Base-by-base conservation (phyloP, 2,329 filamentous ascomycete species). In the Ceratocystis alfenasii region DNA sequence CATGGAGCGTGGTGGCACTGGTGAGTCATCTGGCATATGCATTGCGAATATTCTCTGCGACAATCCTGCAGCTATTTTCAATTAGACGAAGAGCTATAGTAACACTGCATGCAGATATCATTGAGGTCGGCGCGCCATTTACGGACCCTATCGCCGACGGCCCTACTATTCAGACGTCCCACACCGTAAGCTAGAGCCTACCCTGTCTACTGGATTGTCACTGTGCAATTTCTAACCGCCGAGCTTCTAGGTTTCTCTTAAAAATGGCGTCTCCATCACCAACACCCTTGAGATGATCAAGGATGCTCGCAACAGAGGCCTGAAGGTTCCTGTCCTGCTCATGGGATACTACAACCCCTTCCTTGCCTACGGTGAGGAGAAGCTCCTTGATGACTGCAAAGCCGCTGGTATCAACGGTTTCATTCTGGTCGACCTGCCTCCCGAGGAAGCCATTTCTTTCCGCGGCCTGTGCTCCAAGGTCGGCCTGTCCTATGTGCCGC, bases 321-420 rank as follows among this genome's bases (percentile, higher is more conserved):
- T 97, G 65, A 87, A 82, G 72, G 85, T 87, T 0, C 94, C 94
- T 0, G 84, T 99, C 53, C 78, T 99, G 73, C 83, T 99, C 70
- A 99, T 99, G 94, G 94, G 94, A 72, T 99, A 99, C 83, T 99
- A 96, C 79, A 99, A 99, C 79, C 94, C 94, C 0, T 81, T 97
- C 68, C 80, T 97, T 68, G 90, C 88, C 72, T 99, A 97, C 74
- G 94, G 94, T 65, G 94, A 99, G 78, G 91, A 96, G 78, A 83
- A 82, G 68, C 85, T 97, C 76, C 80, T 99, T 65, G 82, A 85
- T 71, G 92, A 97, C 75, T 90, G 90, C 75, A 87, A 87, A 74
- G 84, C 85, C 65, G 88, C 90, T 2, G 90, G 92, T 30, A 85
- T 95, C 74, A 96, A 96, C 77, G 93, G 94, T 67, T 97, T 97